Evolutionary conservation across 2,329 filamentous ascomycete species (phyloP).

Genomic region (Teratosphaeria pseudoeucalypti): DNA sequence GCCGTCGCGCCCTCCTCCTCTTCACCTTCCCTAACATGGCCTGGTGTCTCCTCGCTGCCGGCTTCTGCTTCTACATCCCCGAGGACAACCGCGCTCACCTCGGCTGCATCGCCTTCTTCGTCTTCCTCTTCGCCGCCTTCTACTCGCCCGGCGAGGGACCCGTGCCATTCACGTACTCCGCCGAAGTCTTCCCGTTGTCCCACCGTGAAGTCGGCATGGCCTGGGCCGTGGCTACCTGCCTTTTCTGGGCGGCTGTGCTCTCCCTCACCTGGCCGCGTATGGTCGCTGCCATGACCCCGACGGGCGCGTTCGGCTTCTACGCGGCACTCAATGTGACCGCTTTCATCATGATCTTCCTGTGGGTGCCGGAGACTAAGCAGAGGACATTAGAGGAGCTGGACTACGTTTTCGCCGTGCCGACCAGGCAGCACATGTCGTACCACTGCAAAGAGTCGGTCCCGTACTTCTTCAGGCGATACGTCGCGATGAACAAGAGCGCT

Average conservation of each 20-base stretch:
- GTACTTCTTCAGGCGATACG: constrained; percentile 33
- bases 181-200: constrained; percentile 25
- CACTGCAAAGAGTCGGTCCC: constrained; percentile 30
- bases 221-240: constrained; percentile 54
- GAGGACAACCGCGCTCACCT: constrained; percentile 5
- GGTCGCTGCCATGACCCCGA: constrained; percentile 38
- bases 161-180: constrained; percentile 23
- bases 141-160: constrained; percentile 20
- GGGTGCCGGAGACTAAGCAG: constrained; percentile 27
- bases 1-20: constrained; percentile 22
- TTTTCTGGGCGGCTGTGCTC: constrained; percentile 44
- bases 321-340: constrained; percentile 45
- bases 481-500: constrained; percentile 9
- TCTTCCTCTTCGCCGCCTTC: constrained; percentile 21
- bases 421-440: constrained; percentile 24
- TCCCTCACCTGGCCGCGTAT: constrained; percentile 42
- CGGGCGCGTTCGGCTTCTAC: constrained; percentile 50
- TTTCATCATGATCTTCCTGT: constrained; percentile 41
- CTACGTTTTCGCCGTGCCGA: constrained; percentile 41
- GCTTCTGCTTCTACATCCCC: constrained; percentile 32
- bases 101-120: constrained; percentile 15
- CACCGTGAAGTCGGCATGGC: constrained; percentile 25
- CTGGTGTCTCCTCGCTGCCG: constrained; percentile 39
- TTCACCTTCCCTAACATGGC: constrained; percentile 38
- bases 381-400: constrained; percentile 35